Conservation (phyloP, 1,139 yeast species). For the Insectozyma bohioensis region DNA sequence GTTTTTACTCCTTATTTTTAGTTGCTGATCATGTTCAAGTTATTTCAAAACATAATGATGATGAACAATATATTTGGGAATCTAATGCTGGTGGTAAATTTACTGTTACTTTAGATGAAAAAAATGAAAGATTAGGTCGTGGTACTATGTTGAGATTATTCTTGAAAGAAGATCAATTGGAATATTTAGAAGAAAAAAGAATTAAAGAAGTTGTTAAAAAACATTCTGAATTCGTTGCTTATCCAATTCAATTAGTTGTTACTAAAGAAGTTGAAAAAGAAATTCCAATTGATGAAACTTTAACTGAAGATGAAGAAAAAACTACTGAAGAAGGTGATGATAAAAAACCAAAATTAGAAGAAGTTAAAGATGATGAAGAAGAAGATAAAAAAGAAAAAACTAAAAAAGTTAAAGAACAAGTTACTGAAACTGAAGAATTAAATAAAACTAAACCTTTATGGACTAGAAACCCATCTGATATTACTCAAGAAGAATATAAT, state of each 20-base stretch:
- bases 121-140: conserved; percentile 84
- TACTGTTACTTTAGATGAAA: conserved; percentile 89
- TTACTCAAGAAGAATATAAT: conserved; percentile 97
- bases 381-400: conserved; percentile 69
- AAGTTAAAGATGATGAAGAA: conserved; percentile 64
- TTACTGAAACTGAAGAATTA: conserved; percentile 91
- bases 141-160: conserved; percentile 95
- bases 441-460: conserved; percentile 99
- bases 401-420: conserved; percentile 82
- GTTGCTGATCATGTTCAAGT: conserved; percentile 99
- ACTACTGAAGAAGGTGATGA: conserved; percentile 49
- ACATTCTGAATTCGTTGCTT: conserved; percentile 98
- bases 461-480: conserved; percentile 99
- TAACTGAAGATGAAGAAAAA: conserved; percentile 55
- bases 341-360: conserved; percentile 64
- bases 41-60: conserved; percentile 97
- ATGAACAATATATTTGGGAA: conserved; percentile 99
- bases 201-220: conserved; percentile 99
- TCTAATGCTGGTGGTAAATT: conserved; percentile 99
- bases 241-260: conserved; percentile 98
- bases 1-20: conserved; percentile 99
- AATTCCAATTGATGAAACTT: conserved; percentile 73
- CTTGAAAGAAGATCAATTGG: conserved; percentile 98
- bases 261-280: conserved; percentile 99
- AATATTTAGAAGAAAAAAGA: conserved; percentile 98